A percentile compares a stretch with the other conserved stretches of the same genome.
Conservation (phyloP, 1,139 yeast genomes). For the Starmera stellimalicola region DNA sequence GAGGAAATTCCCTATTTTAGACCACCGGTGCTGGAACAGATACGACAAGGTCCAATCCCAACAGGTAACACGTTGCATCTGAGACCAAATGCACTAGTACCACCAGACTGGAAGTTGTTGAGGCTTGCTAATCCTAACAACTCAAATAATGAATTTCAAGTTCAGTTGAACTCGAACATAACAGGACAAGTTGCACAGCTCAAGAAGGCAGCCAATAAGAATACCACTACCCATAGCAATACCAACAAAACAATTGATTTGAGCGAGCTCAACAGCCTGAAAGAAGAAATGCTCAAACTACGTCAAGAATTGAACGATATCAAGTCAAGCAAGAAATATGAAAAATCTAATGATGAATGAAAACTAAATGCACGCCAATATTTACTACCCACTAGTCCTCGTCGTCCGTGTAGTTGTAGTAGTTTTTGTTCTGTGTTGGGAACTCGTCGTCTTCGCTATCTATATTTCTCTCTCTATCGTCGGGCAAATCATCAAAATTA, state of each 20-base stretch:
- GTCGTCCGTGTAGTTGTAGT: too few species aligned
- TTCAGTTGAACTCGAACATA: constrained; percentile 7
- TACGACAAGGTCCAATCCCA: constrained; percentile 3
- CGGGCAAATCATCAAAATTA: not conserved
- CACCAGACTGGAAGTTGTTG: constrained; percentile 18
- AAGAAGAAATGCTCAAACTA: too few species aligned
- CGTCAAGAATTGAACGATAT: too few species aligned
- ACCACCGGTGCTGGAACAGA: not conserved
- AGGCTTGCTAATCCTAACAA: constrained; percentile 9
- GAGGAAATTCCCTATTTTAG: too few species aligned
- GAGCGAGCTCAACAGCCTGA: too few species aligned
- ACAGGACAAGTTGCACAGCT: constrained; percentile 5
- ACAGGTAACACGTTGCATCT: constrained; percentile 4
- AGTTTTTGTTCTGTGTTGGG: too few species aligned
- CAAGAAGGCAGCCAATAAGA: not conserved
- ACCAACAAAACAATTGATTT: not conserved
- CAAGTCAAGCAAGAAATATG: too few species aligned
- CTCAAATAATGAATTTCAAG: constrained; percentile 5
- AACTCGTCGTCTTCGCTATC: constrained; percentile 5
- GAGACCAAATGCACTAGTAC: constrained; percentile 11
- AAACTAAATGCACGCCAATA: too few species aligned
- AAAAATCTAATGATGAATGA: too few species aligned
- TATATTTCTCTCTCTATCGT: not conserved
- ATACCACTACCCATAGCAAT: not conserved
- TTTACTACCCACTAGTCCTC: too few species aligned